A percentile compares a stretch with the other conserved stretches of the same genome.
Conservation (phyloP, 768 basidiomycete species). For the Tylopilus plumbeoviolaceoides region DNA sequence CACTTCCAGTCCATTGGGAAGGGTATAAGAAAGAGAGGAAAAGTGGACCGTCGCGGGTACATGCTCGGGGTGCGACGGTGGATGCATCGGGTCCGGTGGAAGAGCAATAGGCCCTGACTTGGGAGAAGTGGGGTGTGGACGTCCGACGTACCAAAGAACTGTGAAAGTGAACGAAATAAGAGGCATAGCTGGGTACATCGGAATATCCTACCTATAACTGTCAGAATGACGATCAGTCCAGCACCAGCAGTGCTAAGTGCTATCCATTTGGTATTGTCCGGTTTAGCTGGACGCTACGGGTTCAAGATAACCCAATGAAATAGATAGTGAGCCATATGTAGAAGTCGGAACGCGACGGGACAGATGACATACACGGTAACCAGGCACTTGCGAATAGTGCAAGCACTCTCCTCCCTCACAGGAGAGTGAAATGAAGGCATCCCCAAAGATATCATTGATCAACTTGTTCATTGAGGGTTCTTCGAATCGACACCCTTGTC, state of each 20-base stretch:
- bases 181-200: not conserved
- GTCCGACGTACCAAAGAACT: constrained; percentile 92
- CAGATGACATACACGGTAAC: constrained; percentile 57
- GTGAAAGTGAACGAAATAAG: constrained; percentile 8
- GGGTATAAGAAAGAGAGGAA: constrained; percentile 73
- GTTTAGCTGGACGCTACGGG: constrained; percentile 67
- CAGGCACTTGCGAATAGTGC: constrained; percentile 90
- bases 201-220: constrained; percentile 49
- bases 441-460: constrained; percentile 92
- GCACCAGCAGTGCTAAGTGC: constrained; percentile 81
- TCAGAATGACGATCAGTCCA: constrained; percentile 66
- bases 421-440: constrained; percentile 79
- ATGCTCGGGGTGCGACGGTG: constrained; percentile 71
- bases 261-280: constrained; percentile 78
- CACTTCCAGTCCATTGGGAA: constrained; percentile 57
- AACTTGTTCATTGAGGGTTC: constrained; percentile 97
- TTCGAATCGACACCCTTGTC: constrained; percentile 80
- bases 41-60: constrained; percentile 95
- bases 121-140: constrained; percentile 40
- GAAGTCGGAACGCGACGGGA: not conserved
- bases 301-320: not conserved
- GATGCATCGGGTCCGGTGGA: constrained; percentile 67
- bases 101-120: constrained; percentile 72
- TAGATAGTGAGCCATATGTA: not conserved
- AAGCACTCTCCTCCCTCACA: constrained; percentile 93